Conservation (phyloP, 2,329 filamentous ascomycete genomes). For the Diaporthe sp. region DNA sequence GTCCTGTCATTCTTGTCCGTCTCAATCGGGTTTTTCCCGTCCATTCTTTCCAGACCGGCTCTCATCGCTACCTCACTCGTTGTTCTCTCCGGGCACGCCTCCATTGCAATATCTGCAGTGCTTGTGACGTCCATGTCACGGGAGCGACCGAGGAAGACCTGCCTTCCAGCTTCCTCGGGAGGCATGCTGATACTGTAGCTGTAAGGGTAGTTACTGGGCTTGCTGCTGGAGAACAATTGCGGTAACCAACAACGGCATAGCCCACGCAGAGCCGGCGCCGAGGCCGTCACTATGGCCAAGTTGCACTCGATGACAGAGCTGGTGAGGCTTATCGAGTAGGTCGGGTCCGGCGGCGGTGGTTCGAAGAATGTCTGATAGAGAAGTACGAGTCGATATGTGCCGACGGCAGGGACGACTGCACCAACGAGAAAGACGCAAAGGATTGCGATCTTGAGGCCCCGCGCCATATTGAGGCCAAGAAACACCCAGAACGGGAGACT, state of each 20-base stretch:
- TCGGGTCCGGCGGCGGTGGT: conserved; percentile 44
- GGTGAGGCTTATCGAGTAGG: conserved; percentile 46
- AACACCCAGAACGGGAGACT: conserved; percentile 57
- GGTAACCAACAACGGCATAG: conserved; percentile 46
- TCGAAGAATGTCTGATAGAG: conserved; percentile 43
- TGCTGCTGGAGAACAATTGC: not conserved
- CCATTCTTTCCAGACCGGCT: not conserved
- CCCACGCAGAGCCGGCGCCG: conserved; percentile 46
- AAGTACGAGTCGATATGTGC: conserved; percentile 45
- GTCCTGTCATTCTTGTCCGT: not conserved
- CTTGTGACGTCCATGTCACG: not conserved
- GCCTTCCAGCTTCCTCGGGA: not conserved
- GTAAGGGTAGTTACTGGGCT: conserved; percentile 1
- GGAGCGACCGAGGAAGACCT: not conserved
- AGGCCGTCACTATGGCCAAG: conserved; percentile 47
- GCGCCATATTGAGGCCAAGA: conserved; percentile 49
- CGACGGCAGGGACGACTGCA: conserved; percentile 43
- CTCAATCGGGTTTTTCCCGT: not conserved
- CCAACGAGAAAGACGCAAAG: conserved; percentile 52
- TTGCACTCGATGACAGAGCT: conserved; percentile 47
- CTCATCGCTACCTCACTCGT: not conserved
- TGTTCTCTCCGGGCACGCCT: not conserved
- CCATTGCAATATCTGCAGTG: not conserved
- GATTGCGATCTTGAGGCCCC: conserved; percentile 49
- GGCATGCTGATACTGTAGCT: conserved; percentile 9